Evolutionary conservation across 305 asterid genomes (phyloP).

Genomic region (Solanum aculeatissimum): DNA sequence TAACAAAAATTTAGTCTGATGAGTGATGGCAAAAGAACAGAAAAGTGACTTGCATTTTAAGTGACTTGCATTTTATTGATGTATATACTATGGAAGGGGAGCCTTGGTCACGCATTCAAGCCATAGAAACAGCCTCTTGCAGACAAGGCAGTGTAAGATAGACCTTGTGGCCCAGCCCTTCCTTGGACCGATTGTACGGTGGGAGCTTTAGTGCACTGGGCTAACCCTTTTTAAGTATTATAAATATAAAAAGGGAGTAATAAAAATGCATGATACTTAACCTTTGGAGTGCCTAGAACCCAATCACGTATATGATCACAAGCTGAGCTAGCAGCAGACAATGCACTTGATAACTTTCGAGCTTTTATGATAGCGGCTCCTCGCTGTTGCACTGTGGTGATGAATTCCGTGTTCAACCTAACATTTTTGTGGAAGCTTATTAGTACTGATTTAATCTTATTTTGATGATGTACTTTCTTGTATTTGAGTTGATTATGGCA

Average conservation of each 20-base stretch:
- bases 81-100: not conserved
- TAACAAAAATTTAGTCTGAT: not conserved
- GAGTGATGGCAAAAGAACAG: not conserved
- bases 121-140: no score
- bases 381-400: slow-evolving; percentile 52
- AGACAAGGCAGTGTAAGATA: no score
- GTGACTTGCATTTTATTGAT: not conserved
- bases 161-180: no score
- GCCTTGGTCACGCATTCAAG: not conserved
- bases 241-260: not conserved
- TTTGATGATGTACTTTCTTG: not conserved
- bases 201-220: no score
- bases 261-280: not conserved
- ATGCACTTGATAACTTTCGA: slow-evolving; percentile 70
- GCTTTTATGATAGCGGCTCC: slow-evolving; percentile 75
- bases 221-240: not conserved
- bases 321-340: slow-evolving; percentile 80
- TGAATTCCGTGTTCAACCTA: slow-evolving; percentile 62
- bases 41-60: not conserved
- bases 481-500: not conserved
- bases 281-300: slow-evolving; percentile 91
- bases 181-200: no score
- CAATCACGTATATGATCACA: slow-evolving; percentile 86
- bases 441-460: not conserved
- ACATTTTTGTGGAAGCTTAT: not conserved